Base-by-base conservation (phyloP, 805 yeast species). In the Saccharomycopsis sp. region DNA sequence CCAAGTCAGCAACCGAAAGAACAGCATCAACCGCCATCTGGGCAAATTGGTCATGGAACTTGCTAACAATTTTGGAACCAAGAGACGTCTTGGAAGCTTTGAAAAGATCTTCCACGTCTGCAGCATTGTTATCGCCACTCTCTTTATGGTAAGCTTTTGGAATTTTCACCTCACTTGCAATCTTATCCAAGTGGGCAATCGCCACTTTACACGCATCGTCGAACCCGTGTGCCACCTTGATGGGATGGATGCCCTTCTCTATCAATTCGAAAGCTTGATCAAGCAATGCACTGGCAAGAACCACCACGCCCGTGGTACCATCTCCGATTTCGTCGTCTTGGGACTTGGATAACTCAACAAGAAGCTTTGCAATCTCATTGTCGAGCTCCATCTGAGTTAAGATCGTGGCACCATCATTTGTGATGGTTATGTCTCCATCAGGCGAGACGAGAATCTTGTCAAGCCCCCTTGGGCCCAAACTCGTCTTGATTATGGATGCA, bases 291-390 rank as follows among this genome's bases (percentile, higher is more conserved):
- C 96, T 88, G 32, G 89, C 78, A 43, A 89, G 65, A 9, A 92
- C 83, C 0, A 96, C 87, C 23, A 94, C 98, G 19, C 95, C 82
- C 0, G 98, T 89, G 31, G 99, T 92, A 52, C 99, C 99, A 58
- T 92, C 97, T 46, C 97, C 97, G 51, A 89, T 95, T 61, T 89
- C 96, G 46, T 94, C 95, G 60, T 92, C 99, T 67, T 92, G 99
- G 16, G 94, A 89, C 60, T 92, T 80, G 37, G 96, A 81, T 42
- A 92, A 82, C 58, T 94, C 94, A 23, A 94, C 98, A 50, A 92
- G 68, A 42, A 89, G 89, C 54, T 85, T 85, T 18, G 98, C 99
- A 12, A 97, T 97, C 7, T 97, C 97, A 54, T 92, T 89, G 58
- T 88, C 96, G 51, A 92, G 75, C 12, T 97, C 96, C 53, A 92